Conservation (phyloP, 176 grass and related monocot genomes). For the Ampelocalamus luodianensis region DNA sequence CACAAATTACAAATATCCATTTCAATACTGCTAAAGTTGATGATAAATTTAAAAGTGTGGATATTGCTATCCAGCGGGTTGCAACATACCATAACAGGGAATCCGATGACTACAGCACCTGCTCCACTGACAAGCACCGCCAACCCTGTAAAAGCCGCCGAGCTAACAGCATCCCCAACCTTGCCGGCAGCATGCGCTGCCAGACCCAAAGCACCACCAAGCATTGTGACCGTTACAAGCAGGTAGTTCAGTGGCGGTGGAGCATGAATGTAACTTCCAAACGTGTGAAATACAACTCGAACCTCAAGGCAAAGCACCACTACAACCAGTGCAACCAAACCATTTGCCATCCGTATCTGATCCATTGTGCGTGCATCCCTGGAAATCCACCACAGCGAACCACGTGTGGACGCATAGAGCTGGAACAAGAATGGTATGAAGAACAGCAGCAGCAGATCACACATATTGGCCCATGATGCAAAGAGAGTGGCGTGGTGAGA, state of each 20-base stretch:
- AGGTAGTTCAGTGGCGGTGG: constrained; percentile 91
- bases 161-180: constrained; percentile 79
- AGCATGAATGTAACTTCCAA: constrained; percentile 88
- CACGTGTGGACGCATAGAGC: constrained; percentile 78
- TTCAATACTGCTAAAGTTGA: not conserved
- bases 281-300: constrained; percentile 83
- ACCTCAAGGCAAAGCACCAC: constrained; percentile 92
- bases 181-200: constrained; percentile 86
- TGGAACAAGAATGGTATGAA: constrained; percentile 94
- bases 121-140: constrained; percentile 80
- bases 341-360: constrained; percentile 70
- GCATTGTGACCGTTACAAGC: constrained; percentile 88
- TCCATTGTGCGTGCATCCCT: constrained; percentile 72
- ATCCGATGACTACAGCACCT: constrained; percentile 85
- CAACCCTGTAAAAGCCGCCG: constrained; percentile 65
- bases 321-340: constrained; percentile 74
- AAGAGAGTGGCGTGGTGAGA: constrained; percentile 86
- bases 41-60: not conserved
- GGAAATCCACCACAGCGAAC: constrained; percentile 86
- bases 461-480: constrained; percentile 66
- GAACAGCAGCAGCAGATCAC: constrained; percentile 88
- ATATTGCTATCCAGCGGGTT: constrained; percentile 10
- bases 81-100: constrained; percentile 73
- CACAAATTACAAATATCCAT: not conserved
- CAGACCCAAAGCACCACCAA: constrained; percentile 71